Evolutionary conservation across 2,329 filamentous ascomycete genomes (phyloP).

Genomic region (Aspergillus texensis): DNA sequence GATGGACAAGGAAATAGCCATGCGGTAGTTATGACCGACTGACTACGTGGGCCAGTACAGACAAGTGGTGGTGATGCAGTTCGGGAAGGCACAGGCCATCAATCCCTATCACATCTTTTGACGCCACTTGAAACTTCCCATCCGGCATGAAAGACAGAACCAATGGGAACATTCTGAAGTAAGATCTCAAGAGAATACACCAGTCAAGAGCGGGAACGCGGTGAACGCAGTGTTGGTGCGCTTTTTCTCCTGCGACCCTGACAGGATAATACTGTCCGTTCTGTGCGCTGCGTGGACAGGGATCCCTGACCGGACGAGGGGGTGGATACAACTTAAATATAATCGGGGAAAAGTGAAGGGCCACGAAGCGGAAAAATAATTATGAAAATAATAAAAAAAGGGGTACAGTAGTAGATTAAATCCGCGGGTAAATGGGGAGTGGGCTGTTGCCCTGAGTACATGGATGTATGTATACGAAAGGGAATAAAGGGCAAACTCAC

Average conservation of each 20-base stretch:
- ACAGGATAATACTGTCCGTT: not conserved
- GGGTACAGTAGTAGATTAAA: not conserved
- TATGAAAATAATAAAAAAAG: not conserved
- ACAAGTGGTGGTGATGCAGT: conserved; percentile 26
- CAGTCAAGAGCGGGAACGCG: conserved; percentile 6
- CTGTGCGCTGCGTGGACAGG: conserved; percentile 4
- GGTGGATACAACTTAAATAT: not conserved
- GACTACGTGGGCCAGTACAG: conserved; percentile 25
- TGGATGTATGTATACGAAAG: conserved; percentile 2
- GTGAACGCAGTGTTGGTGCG: conserved; percentile 18
- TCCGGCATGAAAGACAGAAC: conserved; percentile 24
- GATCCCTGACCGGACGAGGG: conserved; percentile 6
- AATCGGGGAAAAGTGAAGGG: not conserved
- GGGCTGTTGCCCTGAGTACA: not conserved
- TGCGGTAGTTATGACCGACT: conserved; percentile 12
- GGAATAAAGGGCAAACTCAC: conserved; percentile 4
- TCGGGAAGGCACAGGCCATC: conserved; percentile 34
- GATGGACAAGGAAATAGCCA: conserved; percentile 14
- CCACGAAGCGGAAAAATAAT: not conserved
- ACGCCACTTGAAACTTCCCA: conserved; percentile 30
- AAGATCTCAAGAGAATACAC: conserved; percentile 15
- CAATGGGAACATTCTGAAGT: conserved; percentile 26
- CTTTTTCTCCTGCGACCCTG: conserved; percentile 13
- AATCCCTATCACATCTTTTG: conserved; percentile 29
- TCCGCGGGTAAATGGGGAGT: not conserved